phyloP scores from a whole-genome alignment of 2,329 filamentous ascomycete species.

The Akanthomyces lecanii region DNA sequence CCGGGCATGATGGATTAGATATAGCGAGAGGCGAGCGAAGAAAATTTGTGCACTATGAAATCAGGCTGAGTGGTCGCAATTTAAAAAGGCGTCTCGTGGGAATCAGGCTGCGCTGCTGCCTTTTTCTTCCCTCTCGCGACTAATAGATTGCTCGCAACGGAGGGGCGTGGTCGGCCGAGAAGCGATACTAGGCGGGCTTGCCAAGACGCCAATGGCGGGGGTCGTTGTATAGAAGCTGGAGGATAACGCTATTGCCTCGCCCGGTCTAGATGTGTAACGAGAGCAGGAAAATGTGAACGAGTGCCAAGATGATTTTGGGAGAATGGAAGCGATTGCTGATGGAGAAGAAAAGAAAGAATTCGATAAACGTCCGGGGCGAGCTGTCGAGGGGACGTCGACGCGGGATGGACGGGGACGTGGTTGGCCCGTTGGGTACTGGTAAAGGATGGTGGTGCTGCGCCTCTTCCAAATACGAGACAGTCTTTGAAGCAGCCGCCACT shows the following conservation, averaged over 20 bases:
- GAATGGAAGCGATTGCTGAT: neutral
- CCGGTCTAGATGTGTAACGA: neutral
- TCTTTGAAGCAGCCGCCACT: no score
- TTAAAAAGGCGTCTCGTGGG: neutral
- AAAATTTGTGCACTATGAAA: neutral
- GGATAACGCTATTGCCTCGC: neutral
- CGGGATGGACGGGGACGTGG: neutral
- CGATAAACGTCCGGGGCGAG: neutral
- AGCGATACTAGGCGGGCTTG: neutral
- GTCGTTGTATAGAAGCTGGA: neutral
- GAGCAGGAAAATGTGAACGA: neutral
- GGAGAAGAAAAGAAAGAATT: no score
- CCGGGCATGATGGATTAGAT: slow-evolving; percentile 6
- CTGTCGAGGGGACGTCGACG: neutral
- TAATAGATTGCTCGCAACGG: neutral
- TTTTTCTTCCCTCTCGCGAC: neutral
- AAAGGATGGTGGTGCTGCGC: slow-evolving; percentile 1
- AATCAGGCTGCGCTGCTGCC: neutral
- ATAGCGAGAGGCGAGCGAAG: neutral
- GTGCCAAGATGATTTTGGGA: neutral
- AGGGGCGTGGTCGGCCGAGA: neutral
- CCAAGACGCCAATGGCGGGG: slow-evolving; percentile 7
- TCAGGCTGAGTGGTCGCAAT: neutral
- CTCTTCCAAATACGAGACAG: neutral
- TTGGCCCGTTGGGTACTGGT: neutral